A percentile compares a stretch with the other conserved stretches of the same genome.
These are phyloP conservation scores for Alloteropsis angusta DNA, from an alignment of 202 grass and related monocot genomes.

Conservation along the genomic window DNA sequence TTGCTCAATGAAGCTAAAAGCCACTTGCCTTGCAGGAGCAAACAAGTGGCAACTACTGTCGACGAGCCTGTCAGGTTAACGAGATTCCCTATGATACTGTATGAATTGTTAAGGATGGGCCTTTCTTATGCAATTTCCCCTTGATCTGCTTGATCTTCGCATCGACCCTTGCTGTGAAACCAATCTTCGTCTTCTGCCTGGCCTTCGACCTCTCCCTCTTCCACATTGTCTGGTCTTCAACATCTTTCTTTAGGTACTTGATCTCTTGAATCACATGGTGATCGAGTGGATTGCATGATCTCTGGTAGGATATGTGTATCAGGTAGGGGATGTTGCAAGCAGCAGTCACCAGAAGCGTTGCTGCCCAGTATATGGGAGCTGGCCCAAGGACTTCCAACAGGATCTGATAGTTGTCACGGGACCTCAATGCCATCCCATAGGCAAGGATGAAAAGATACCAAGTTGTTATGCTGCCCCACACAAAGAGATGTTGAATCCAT, in stretches of 20 bases:
- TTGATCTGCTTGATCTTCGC: slow-evolving; percentile 85
- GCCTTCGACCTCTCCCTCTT: slow-evolving; percentile 82
- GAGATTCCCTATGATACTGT: slow-evolving; percentile 38
- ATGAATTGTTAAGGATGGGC: slow-evolving; percentile 46
- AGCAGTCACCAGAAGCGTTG: slow-evolving; percentile 61
- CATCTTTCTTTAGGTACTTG: slow-evolving; percentile 73
- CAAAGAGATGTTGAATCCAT: slow-evolving; percentile 95
- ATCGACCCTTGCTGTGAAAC: slow-evolving; percentile 86
- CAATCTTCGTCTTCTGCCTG: slow-evolving; percentile 80
- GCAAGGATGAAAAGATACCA: slow-evolving; percentile 90
- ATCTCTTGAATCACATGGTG: slow-evolving; percentile 99
- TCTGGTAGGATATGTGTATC: slow-evolving; percentile 89
- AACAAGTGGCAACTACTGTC: slow-evolving; percentile 31
- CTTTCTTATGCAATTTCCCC: slow-evolving; percentile 76
- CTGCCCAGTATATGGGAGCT: slow-evolving; percentile 71
- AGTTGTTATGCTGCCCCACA: slow-evolving; percentile 80
- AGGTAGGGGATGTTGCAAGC: slow-evolving; percentile 87
- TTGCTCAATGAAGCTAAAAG: slow-evolving; percentile 39
- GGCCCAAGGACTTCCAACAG: slow-evolving; percentile 76
- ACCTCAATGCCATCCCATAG: slow-evolving; percentile 60
- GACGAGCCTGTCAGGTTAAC: slow-evolving; percentile 19
- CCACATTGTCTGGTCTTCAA: slow-evolving; percentile 88
- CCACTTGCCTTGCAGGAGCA: slow-evolving; percentile 30
- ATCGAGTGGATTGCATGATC: slow-evolving; percentile 73
- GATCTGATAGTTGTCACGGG: slow-evolving; percentile 57